Conservation (phyloP, 2,329 filamentous ascomycete species). For the Reticulascus tulasneorum region DNA sequence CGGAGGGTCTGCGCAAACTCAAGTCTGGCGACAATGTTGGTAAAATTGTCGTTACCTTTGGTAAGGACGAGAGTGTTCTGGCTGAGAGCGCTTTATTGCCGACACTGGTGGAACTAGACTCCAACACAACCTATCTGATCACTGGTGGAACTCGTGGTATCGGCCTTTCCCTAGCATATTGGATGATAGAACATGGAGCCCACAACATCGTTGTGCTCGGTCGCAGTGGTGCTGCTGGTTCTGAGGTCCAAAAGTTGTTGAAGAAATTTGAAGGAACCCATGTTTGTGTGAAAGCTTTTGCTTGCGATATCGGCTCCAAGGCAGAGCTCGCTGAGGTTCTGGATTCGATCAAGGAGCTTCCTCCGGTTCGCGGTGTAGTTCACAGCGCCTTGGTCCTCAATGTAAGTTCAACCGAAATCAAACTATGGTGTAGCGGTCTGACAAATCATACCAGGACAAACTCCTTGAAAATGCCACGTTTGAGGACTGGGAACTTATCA, state of each 20-base stretch:
- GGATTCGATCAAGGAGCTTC: slow-evolving; percentile 7
- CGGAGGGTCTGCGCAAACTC: background rate
- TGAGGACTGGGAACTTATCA: slow-evolving; percentile 41
- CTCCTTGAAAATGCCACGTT: slow-evolving; percentile 51
- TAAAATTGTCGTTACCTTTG: slow-evolving; percentile 3
- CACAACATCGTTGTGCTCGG: background rate
- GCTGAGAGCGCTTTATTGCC: slow-evolving; percentile 1
- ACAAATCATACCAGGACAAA: slow-evolving; percentile 32
- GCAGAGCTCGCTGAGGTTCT: slow-evolving; percentile 1
- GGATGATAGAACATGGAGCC: background rate
- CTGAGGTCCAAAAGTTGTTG: slow-evolving; percentile 4
- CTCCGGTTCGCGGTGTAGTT: slow-evolving; percentile 6
- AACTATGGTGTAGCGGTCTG: too few species aligned
- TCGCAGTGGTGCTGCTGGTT: too few species aligned
- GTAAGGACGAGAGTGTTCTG: background rate
- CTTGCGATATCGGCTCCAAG: slow-evolving; percentile 9
- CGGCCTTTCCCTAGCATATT: slow-evolving; percentile 1
- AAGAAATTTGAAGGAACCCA: too few species aligned
- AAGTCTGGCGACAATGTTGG: slow-evolving; percentile 1
- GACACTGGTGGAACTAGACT: slow-evolving; percentile 9
- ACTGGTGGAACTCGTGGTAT: slow-evolving; percentile 22
- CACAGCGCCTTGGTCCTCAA: slow-evolving; percentile 11
- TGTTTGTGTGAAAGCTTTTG: slow-evolving; percentile 7
- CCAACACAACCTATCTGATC: slow-evolving; percentile 27
- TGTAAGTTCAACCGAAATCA: slow-evolving; percentile 4